Conservation (phyloP, 768 basidiomycete genomes). For the Trametes sanguinea region DNA sequence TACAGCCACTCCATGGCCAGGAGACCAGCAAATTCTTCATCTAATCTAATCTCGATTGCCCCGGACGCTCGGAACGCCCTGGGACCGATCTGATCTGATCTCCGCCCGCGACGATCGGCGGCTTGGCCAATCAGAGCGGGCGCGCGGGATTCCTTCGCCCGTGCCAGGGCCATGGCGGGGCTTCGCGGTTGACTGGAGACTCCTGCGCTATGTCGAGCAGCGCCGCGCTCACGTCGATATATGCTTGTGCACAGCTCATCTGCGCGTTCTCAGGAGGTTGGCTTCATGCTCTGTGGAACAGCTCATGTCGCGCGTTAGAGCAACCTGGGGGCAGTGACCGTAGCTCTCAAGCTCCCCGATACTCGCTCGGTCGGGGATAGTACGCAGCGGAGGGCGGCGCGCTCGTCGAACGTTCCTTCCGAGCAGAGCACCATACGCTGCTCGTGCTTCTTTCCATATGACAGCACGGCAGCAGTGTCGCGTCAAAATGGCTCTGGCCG, state of each 20-base stretch:
- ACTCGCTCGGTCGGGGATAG: neutral
- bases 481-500: neutral
- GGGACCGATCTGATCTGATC: slow-evolving; percentile 8
- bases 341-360: too few species aligned
- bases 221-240: too few species aligned
- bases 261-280: too few species aligned
- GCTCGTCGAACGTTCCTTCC: neutral
- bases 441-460: slow-evolving; percentile 6
- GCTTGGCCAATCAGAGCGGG: too few species aligned
- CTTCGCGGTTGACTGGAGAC: too few species aligned
- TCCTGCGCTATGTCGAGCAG: too few species aligned
- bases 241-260: too few species aligned
- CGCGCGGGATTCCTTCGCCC: too few species aligned
- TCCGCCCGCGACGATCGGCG: neutral
- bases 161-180: too few species aligned
- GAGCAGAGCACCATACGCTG: neutral
- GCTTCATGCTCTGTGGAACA: too few species aligned
- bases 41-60: slow-evolving; percentile 9
- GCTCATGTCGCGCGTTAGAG: too few species aligned
- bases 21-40: slow-evolving; percentile 5
- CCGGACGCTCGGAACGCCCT: neutral
- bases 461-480: neutral
- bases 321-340: too few species aligned
- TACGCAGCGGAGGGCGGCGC: neutral
- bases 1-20: neutral